phyloP scores from a whole-genome alignment of 495 filamentous ascomycete genomes.

The Aspergillus kassunensis region DNA sequence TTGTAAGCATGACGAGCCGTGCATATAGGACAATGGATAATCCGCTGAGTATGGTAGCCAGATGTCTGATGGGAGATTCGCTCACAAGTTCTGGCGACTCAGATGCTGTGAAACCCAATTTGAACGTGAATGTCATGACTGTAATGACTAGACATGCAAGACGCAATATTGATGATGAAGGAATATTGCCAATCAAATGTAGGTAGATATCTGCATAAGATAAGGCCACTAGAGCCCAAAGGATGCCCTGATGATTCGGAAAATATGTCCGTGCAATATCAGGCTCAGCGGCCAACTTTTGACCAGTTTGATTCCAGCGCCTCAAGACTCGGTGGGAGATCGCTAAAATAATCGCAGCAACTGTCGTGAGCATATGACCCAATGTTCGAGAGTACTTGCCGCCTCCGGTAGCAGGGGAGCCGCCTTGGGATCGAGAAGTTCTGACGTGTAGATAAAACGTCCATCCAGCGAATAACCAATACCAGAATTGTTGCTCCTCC shows the following conservation, averaged over 20 bases:
- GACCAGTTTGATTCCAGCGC: conserved; percentile 94
- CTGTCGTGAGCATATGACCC: conserved; percentile 1
- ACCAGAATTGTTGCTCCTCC: conserved; percentile 98
- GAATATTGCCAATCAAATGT: conserved; percentile 29
- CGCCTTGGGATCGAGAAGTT: conserved; percentile 21
- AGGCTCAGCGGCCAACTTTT: conserved; percentile 84
- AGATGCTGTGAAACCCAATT: conserved; percentile 72
- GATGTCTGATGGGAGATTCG: conserved; percentile 42
- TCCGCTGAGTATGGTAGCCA: conserved; percentile 45
- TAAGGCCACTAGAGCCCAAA: conserved; percentile 71
- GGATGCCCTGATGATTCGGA: conserved; percentile 50
- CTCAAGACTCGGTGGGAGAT: conserved; percentile 58
- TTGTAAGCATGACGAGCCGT: conserved; percentile 42
- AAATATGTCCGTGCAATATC: conserved; percentile 75
- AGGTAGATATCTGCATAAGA: conserved; percentile 58
- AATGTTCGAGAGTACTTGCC: not conserved
- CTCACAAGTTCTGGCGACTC: conserved; percentile 83
- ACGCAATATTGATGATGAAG: conserved; percentile 24
- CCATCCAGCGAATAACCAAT: conserved; percentile 83
- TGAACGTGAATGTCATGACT: conserved; percentile 69
- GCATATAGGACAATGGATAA: conserved; percentile 46
- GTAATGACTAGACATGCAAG: conserved; percentile 22
- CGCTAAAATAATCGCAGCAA: conserved; percentile 23
- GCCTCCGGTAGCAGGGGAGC: not conserved
- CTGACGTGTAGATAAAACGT: conserved; percentile 59